Conservation (phyloP, 257 asterid species). For the Nicotiana attenuata region DNA sequence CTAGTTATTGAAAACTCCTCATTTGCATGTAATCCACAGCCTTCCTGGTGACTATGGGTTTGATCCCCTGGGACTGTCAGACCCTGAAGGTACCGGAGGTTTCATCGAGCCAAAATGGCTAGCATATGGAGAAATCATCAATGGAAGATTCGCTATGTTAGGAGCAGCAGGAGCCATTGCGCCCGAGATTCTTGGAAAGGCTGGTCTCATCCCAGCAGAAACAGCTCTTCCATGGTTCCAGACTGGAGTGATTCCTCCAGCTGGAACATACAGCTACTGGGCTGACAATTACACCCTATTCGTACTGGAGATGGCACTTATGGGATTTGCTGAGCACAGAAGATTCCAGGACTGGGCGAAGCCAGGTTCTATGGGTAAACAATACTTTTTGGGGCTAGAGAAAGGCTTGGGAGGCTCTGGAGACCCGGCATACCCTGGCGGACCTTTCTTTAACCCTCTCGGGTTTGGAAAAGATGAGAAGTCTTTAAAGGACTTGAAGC, state of each 20-base stretch:
- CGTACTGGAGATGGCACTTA: constrained; percentile 79
- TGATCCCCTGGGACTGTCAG: constrained; percentile 91
- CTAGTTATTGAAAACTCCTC: neutral
- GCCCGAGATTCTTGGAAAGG: constrained; percentile 80
- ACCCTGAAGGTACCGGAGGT: constrained; percentile 93
- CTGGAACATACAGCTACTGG: constrained; percentile 91
- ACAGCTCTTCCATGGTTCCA: constrained; percentile 96
- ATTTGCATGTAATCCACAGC: constrained; percentile 47
- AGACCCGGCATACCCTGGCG: constrained; percentile 33
- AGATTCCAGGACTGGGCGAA: constrained; percentile 82
- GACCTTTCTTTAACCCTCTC: constrained; percentile 13
- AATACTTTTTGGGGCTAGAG: constrained; percentile 79
- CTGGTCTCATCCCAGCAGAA: constrained; percentile 69
- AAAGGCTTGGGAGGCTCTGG: constrained; percentile 74
- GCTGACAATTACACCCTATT: constrained; percentile 76
- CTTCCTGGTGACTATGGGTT: constrained; percentile 95
- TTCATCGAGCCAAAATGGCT: constrained; percentile 95
- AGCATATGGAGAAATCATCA: constrained; percentile 84
- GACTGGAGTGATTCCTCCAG: constrained; percentile 87
- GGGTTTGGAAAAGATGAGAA: constrained; percentile 13
- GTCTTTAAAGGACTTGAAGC: constrained; percentile 33
- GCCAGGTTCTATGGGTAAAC: constrained; percentile 88
- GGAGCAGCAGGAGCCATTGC: constrained; percentile 82
- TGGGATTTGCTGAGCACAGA: constrained; percentile 95
- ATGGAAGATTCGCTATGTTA: constrained; percentile 84